Percentiles rank a stretch among this genome's conserved stretches.
Evolutionary conservation across 495 filamentous ascomycete genomes (phyloP).

Genomic region (Friedmanniomyces simplex): DNA sequence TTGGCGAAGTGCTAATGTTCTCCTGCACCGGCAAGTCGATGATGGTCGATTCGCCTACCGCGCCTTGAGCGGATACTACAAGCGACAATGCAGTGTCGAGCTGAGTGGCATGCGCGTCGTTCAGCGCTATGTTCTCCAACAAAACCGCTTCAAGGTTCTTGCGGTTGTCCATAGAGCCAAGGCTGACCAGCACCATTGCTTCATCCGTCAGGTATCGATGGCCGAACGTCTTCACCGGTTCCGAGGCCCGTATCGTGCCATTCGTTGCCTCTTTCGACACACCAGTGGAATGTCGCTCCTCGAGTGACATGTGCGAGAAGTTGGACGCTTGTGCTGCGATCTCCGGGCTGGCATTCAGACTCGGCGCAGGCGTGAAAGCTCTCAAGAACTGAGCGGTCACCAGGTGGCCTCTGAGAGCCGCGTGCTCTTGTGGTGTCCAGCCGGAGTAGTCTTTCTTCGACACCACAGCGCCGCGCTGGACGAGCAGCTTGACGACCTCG

Average conservation of each 20-base stretch:
- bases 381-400: constrained; percentile 60
- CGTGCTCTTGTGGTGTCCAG: constrained; percentile 93
- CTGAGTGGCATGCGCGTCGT: constrained; percentile 80
- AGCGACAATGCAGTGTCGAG: constrained; percentile 88
- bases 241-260: constrained; percentile 38
- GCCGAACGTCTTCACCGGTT: constrained; percentile 88
- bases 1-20: constrained; percentile 84
- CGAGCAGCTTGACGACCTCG: constrained; percentile 55
- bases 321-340: constrained; percentile 4
- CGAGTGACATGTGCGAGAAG: constrained; percentile 32
- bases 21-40: constrained; percentile 91
- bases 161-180: constrained; percentile 87
- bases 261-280: constrained; percentile 28
- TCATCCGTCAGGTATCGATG: constrained; percentile 88
- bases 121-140: constrained; percentile 78
- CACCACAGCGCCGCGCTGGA: constrained; percentile 65
- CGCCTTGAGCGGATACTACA: constrained; percentile 81
- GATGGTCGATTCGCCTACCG: constrained; percentile 72
- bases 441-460: constrained; percentile 71
- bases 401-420: constrained; percentile 76
- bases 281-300: constrained; percentile 43
- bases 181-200: constrained; percentile 79
- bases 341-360: constrained; percentile 36
- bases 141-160: constrained; percentile 66
- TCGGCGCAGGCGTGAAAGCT: constrained; percentile 37